Percentiles rank a stretch among this genome's conserved stretches.
Conservation (phyloP, 2,329 filamentous ascomycete species). For the Phaeosphaeriaceae sp. region DNA sequence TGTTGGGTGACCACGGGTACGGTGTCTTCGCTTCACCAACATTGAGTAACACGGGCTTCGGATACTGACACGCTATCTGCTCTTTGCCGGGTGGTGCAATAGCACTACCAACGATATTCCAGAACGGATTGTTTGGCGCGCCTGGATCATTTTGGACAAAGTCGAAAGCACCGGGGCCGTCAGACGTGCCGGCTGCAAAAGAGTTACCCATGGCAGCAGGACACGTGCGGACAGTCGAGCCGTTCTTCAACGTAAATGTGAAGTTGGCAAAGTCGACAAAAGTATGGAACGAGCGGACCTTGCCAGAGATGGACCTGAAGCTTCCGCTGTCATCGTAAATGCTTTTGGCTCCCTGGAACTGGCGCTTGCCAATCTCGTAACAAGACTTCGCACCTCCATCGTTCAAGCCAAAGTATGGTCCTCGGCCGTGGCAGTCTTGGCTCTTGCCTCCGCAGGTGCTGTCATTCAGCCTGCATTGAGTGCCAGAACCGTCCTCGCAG, state of each 20-base stretch:
- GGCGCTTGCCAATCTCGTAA: constrained; percentile 77
- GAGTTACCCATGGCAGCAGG: constrained; percentile 89
- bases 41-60: constrained; percentile 87
- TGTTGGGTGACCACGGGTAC: constrained; percentile 88
- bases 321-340: constrained; percentile 61
- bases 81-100: constrained; percentile 73
- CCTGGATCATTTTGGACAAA: constrained; percentile 87
- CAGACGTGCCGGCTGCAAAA: constrained; percentile 90
- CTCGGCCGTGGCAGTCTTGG: constrained; percentile 75
- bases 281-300: constrained; percentile 81
- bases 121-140: constrained; percentile 79
- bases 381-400: constrained; percentile 73
- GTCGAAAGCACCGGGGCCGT: constrained; percentile 90
- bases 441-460: constrained; percentile 82
- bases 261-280: constrained; percentile 84
- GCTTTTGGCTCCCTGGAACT: constrained; percentile 66
- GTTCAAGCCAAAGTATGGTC: constrained; percentile 70
- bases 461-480: constrained; percentile 76
- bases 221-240: constrained; percentile 74
- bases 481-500: constrained; percentile 79
- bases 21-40: constrained; percentile 80
- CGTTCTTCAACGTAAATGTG: constrained; percentile 76
- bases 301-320: constrained; percentile 63
- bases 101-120: constrained; percentile 76
- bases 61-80: constrained; percentile 77